Evolutionary conservation across 768 basidiomycete species (phyloP).

Genomic region (Tulasnella sp.): DNA sequence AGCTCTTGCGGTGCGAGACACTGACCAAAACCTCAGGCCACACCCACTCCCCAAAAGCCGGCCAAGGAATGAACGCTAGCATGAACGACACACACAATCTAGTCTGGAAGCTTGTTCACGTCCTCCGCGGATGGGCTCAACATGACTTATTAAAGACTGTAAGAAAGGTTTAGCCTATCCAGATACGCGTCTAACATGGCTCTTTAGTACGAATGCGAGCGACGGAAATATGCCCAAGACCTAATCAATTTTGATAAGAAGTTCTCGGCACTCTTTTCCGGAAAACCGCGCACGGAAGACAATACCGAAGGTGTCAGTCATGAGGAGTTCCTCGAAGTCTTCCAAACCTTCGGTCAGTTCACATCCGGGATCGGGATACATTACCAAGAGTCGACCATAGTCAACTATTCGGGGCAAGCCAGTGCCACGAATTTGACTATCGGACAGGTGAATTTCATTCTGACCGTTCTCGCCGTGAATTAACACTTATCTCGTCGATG

Average conservation of each 20-base stretch:
- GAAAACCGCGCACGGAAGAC: slow-evolving; percentile 43
- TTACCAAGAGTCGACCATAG: slow-evolving; percentile 39
- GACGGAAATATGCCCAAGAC: slow-evolving; percentile 52
- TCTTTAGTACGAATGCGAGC: slow-evolving; percentile 52
- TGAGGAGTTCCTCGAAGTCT: slow-evolving; percentile 41
- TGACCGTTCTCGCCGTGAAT: not conserved
- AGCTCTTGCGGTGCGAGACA: not conserved
- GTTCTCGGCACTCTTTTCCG: slow-evolving; percentile 55
- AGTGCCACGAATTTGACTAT: slow-evolving; percentile 33
- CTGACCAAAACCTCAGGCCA: slow-evolving; percentile 12
- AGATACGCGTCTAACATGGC: not conserved
- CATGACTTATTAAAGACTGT: slow-evolving; percentile 41
- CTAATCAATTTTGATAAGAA: slow-evolving; percentile 60
- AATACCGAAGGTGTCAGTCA: slow-evolving; percentile 36
- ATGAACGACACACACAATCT: slow-evolving; percentile 70
- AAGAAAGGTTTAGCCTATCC: slow-evolving; percentile 14
- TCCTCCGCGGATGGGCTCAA: slow-evolving; percentile 43
- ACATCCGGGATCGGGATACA: slow-evolving; percentile 43
- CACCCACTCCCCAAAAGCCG: slow-evolving; percentile 26
- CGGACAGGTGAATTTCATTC: slow-evolving; percentile 26
- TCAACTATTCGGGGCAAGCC: slow-evolving; percentile 28
- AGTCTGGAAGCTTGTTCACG: slow-evolving; percentile 53
- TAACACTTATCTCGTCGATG: not conserved
- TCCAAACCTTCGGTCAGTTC: slow-evolving; percentile 43
- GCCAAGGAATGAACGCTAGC: slow-evolving; percentile 57